These are phyloP conservation scores for Zygosaccharomyces sapae DNA, from an alignment of 1,139 yeast species.

Conservation along the genomic window DNA sequence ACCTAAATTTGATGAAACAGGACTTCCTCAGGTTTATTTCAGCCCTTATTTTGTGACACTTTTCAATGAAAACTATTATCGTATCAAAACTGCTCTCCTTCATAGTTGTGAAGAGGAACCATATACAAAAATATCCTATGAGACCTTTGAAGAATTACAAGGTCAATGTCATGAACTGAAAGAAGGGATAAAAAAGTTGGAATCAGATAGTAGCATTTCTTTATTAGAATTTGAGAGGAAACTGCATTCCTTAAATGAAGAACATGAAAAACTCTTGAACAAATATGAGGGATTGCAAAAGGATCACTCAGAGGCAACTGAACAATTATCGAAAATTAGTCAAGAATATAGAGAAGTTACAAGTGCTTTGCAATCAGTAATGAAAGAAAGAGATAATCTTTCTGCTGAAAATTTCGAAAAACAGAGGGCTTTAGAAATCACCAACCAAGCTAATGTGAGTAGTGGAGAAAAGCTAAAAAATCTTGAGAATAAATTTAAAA, in stretches of 20 bases:
- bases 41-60: constrained; percentile 59
- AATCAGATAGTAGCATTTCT: constrained; percentile 12
- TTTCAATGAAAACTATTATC: constrained; percentile 63
- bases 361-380: constrained; percentile 12
- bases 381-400: constrained; percentile 15
- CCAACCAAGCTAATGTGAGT: constrained; percentile 8
- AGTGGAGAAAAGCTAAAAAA: constrained; percentile 14
- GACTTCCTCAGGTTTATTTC: constrained; percentile 80
- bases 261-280: constrained; percentile 18
- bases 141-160: constrained; percentile 55
- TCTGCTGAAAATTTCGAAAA: constrained; percentile 8
- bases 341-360: constrained; percentile 13
- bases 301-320: constrained; percentile 11
- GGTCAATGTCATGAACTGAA: constrained; percentile 37
- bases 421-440: constrained; percentile 10
- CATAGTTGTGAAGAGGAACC: constrained; percentile 77
- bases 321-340: constrained; percentile 9
- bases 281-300: constrained; percentile 13
- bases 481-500: constrained; percentile 22
- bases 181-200: constrained; percentile 28
- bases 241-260: constrained; percentile 20
- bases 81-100: constrained; percentile 67
- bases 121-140: constrained; percentile 59
- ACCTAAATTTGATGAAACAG: constrained; percentile 66
- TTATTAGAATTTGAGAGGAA: constrained; percentile 15